Conservation (phyloP, 768 basidiomycete species). For the Tylopilus intermedius region DNA sequence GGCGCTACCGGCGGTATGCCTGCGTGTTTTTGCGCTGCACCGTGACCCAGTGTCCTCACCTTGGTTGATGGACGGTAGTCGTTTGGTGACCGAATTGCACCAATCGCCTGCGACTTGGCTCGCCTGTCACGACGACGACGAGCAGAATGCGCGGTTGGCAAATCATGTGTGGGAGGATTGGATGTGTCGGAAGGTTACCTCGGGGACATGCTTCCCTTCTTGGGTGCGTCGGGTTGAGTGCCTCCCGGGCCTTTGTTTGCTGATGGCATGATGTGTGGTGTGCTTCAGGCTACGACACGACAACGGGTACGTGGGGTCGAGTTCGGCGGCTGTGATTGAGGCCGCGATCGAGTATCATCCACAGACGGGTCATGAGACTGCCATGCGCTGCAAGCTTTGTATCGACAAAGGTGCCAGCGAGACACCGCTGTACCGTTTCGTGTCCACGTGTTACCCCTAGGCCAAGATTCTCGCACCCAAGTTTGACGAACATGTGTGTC, state of each 20-base stretch:
- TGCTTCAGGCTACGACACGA: slow-evolving; percentile 54
- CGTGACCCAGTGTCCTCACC: too few relatives aligned
- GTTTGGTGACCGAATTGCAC: slow-evolving; percentile 91
- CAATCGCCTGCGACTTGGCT: slow-evolving; percentile 90
- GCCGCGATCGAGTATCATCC: slow-evolving; percentile 75
- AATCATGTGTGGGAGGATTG: slow-evolving; percentile 87
- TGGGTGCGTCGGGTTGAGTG: slow-evolving; percentile 45
- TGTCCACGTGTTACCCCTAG: slow-evolving; percentile 29
- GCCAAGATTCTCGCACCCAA: slow-evolving; percentile 86
- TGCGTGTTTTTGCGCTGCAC: background rate
- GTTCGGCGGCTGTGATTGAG: slow-evolving; percentile 66
- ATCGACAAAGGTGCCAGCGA: slow-evolving; percentile 68
- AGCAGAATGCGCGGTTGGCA: slow-evolving; percentile 83
- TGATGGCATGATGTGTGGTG: background rate
- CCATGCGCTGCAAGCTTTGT: slow-evolving; percentile 62
- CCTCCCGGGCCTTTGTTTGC: background rate
- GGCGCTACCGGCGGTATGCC: slow-evolving; percentile 63
- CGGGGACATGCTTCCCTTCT: slow-evolving; percentile 51
- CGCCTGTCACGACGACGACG: slow-evolving; percentile 82
- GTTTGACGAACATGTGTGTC: slow-evolving; percentile 76
- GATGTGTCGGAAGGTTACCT: slow-evolving; percentile 71
- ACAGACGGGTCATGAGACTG: slow-evolving; percentile 41
- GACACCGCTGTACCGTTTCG: background rate
- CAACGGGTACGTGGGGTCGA: slow-evolving; percentile 72
- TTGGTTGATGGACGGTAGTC: slow-evolving; percentile 45